phyloP scores from a whole-genome alignment of 2,329 filamentous ascomycete species.

The Alternaria ethzedia region DNA sequence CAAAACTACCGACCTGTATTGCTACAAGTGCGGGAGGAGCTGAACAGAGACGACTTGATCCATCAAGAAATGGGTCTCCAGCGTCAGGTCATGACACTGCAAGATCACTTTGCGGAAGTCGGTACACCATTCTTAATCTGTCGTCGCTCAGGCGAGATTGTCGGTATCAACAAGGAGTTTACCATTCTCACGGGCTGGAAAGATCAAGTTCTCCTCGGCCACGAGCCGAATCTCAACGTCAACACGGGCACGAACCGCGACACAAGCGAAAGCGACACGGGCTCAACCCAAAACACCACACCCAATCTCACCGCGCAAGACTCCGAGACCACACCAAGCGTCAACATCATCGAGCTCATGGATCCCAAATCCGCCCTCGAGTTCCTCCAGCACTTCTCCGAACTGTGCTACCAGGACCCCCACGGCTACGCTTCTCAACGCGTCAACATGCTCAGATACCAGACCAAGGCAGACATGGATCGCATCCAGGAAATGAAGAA shows the following conservation, averaged over 20 bases:
- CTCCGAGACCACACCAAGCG: slow-evolving; percentile 66
- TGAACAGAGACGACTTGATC: slow-evolving; percentile 86
- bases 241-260: slow-evolving; percentile 68
- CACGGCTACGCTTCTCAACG: slow-evolving; percentile 82
- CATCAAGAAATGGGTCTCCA: slow-evolving; percentile 99
- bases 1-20: slow-evolving; percentile 91
- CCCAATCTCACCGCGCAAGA: slow-evolving; percentile 51
- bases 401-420: slow-evolving; percentile 89
- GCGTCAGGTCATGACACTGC: slow-evolving; percentile 87
- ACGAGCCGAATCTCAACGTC: slow-evolving; percentile 84
- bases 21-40: slow-evolving; percentile 87
- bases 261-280: slow-evolving; percentile 44
- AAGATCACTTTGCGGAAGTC: slow-evolving; percentile 86
- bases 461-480: slow-evolving; percentile 56
- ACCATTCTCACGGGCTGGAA: slow-evolving; percentile 95
- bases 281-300: slow-evolving; percentile 52
- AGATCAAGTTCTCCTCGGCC: slow-evolving; percentile 85
- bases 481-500: slow-evolving; percentile 34
- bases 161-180: slow-evolving; percentile 94
- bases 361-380: slow-evolving; percentile 93
- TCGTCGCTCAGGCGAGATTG: slow-evolving; percentile 91
- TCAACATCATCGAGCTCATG: slow-evolving; percentile 89
- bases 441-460: slow-evolving; percentile 87
- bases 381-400: slow-evolving; percentile 95
- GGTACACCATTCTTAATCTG: slow-evolving; percentile 92